These are phyloP conservation scores for Xanthoparmelia taractica DNA, from an alignment of 495 filamentous ascomycete species.

Conservation along the genomic window DNA sequence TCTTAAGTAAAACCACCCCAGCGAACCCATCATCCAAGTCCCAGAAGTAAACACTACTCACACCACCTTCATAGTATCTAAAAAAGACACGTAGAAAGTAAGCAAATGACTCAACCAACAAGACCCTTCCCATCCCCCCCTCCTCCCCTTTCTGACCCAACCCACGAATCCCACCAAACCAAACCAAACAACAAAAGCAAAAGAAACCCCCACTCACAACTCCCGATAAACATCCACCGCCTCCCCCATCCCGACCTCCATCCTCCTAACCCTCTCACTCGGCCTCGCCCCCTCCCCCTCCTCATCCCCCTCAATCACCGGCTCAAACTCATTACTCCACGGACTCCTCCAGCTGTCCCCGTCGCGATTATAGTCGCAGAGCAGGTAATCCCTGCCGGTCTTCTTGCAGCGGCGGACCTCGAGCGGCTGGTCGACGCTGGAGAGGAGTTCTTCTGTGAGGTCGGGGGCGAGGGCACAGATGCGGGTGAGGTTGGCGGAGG, in stretches of 20 bases:
- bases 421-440: slow-evolving; percentile 93
- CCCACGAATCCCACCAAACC: neutral
- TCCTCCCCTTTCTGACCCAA: too few species aligned
- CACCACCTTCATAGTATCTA: slow-evolving; percentile 90
- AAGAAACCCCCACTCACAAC: slow-evolving; percentile 43
- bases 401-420: slow-evolving; percentile 75
- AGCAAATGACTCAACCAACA: neutral
- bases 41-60: slow-evolving; percentile 96
- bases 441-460: slow-evolving; percentile 94
- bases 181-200: neutral
- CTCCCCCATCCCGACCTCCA: slow-evolving; percentile 89
- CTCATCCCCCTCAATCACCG: slow-evolving; percentile 54
- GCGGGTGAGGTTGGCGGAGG: slow-evolving; percentile 69
- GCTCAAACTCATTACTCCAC: slow-evolving; percentile 98
- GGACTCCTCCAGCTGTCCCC: slow-evolving; percentile 94
- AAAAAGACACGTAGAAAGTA: neutral
- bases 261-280: slow-evolving; percentile 78
- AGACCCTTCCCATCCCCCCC: too few species aligned
- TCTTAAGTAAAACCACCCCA: slow-evolving; percentile 90
- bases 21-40: slow-evolving; percentile 98
- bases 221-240: slow-evolving; percentile 96
- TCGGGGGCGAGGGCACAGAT: slow-evolving; percentile 82
- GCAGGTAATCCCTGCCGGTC: slow-evolving; percentile 88
- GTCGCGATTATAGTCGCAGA: slow-evolving; percentile 99
- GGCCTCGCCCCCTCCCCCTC: slow-evolving; percentile 66